phyloP scores from a whole-genome alignment of 2,329 filamentous ascomycete genomes.

The Fusarium fujikuroi region DNA sequence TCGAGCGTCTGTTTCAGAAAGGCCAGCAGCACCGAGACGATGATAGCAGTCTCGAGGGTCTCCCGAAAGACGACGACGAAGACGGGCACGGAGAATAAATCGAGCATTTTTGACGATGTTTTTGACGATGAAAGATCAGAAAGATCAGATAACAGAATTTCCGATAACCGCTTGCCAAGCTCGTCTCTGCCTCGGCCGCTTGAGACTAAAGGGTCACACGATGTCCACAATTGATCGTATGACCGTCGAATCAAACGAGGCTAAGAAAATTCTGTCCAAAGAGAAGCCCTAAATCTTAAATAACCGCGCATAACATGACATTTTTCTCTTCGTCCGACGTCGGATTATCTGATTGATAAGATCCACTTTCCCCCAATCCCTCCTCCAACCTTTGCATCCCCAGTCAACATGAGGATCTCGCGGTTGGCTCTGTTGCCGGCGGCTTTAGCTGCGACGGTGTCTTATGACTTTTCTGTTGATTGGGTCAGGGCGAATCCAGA shows the following conservation, averaged over 20 bases:
- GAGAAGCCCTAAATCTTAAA: not conserved
- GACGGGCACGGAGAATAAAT: conserved; percentile 81
- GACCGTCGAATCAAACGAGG: conserved; percentile 22
- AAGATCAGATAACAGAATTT: conserved; percentile 36
- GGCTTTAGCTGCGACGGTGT: conserved; percentile 56
- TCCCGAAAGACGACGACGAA: conserved; percentile 95
- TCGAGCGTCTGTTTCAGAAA: conserved; percentile 85
- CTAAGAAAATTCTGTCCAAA: conserved; percentile 25
- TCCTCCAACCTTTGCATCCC: not conserved
- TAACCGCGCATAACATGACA: conserved; percentile 9
- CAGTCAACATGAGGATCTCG: conserved; percentile 18
- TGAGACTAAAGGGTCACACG: conserved; percentile 30
- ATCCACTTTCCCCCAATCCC: conserved; percentile 5
- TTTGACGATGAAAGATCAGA: not conserved
- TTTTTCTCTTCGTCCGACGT: conserved; percentile 5
- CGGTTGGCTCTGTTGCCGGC: conserved; percentile 13
- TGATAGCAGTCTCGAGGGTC: conserved; percentile 83
- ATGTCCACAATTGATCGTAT: conserved; percentile 33
- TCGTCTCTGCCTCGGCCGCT: conserved; percentile 29
- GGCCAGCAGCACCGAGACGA: conserved; percentile 84
- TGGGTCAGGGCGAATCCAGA: conserved; percentile 81
- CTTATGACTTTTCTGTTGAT: conserved; percentile 74
- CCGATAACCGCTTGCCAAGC: conserved; percentile 28
- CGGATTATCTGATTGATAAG: conserved; percentile 37
- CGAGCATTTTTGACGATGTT: conserved; percentile 58